Evolutionary conservation across 306 rosid genomes (phyloP), one percentile per base, ranked within the genome.

Genomic region (Cucurbita ficifolia): DNA sequence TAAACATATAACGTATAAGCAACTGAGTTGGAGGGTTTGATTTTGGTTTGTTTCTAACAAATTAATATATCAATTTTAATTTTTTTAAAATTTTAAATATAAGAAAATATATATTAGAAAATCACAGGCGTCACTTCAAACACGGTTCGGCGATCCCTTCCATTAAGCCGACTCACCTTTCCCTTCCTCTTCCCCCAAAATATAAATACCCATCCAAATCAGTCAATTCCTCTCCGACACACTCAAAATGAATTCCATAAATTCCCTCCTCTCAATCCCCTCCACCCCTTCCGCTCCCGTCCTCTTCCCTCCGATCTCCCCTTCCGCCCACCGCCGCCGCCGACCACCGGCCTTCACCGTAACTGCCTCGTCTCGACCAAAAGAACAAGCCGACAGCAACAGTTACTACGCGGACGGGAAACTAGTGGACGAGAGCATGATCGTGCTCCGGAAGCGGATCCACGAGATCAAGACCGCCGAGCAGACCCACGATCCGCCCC

Each of bases 381-480:
- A 13, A 67, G 54, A 6, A 22, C 13, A 53, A 10, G 42, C 33
- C 9, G 49, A 59, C 72, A 39, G 36, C 60, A 21, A 55, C 1
- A 19, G 45, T 5, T 56, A 73, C 59, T 22, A 40, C 39, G 61
- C 54, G 3, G 7, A 77, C 13, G 70, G 81, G 35, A 40, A 78
- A 35, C 45, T 14, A 2, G 79, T 77, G 1, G 85, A 82, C 21
- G 78, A 82, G 72, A 78, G 76, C 75, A 82, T 82, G 85, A 72
- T 78, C 48, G 60, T 78, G 10, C 42, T 82, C 72, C 72, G 85
- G 69, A 75, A 76, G 57, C 79, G 82, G 36, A 78, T 82, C 50
- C 82, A 79, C 16, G 77, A 78, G 73, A 75, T 82, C 68, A 78
- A 76, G 18, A 54, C 72, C 73, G 54, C 62, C 2, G 82, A 78